Percentiles rank a stretch among this genome's conserved stretches.
Conservation (phyloP, 305 asterid genomes). For the Solanum aculeatissimum region DNA sequence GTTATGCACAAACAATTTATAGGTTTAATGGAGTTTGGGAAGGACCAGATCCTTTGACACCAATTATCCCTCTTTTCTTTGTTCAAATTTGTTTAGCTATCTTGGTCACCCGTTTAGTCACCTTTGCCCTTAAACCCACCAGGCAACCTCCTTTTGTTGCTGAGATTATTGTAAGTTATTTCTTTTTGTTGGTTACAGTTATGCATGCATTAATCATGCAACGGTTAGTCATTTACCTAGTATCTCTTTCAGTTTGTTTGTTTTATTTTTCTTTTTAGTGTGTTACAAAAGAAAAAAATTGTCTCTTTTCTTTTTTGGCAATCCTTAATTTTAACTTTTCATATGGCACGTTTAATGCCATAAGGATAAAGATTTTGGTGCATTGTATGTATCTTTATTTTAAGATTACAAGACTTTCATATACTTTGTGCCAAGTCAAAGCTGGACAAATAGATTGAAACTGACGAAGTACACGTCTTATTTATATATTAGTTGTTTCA, state of each 20-base stretch:
- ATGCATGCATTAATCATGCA: not conserved
- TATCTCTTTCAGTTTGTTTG: not conserved
- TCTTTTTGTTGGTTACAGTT: not conserved
- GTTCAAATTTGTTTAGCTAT: slow-evolving; percentile 58
- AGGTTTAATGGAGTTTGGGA: slow-evolving; percentile 92
- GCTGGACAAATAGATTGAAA: not conserved
- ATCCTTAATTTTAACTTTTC: not conserved
- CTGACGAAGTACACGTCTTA: not conserved
- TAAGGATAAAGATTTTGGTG: not conserved
- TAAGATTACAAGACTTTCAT: not conserved
- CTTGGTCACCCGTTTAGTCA: slow-evolving; percentile 33
- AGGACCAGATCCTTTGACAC: slow-evolving; percentile 82
- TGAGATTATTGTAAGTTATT: slow-evolving; percentile 51
- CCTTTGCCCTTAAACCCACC: slow-evolving; percentile 40
- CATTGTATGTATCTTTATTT: not conserved
- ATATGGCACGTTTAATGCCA: not conserved
- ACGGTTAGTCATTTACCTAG: too few relatives aligned
- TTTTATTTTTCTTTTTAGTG: not conserved
- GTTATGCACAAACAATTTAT: slow-evolving; percentile 65
- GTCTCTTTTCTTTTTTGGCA: not conserved
- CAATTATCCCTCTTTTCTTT: slow-evolving; percentile 85
- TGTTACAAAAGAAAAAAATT: not conserved
- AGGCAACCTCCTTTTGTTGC: slow-evolving; percentile 74
- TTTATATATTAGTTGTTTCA: not conserved
- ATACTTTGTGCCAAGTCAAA: not conserved